Percentiles rank a stretch among this genome's conserved stretches.
These are phyloP conservation scores for Teratosphaeria gauchensis DNA, from an alignment of 2,329 filamentous ascomycete species.

Conservation along the genomic window DNA sequence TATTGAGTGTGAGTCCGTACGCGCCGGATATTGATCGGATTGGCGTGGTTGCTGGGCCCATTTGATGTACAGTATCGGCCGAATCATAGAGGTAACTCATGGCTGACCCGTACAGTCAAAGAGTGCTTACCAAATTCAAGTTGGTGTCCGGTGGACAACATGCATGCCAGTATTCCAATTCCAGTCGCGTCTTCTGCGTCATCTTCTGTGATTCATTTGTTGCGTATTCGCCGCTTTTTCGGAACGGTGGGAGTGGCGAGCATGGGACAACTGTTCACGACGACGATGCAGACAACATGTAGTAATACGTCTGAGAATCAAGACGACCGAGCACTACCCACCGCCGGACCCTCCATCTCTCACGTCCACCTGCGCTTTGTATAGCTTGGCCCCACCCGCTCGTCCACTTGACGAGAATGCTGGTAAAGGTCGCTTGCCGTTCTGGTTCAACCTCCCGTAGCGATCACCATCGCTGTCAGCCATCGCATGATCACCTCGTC, in stretches of 20 bases:
- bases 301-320: neutral
- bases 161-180: too few species aligned
- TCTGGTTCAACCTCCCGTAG: neutral
- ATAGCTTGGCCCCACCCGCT: neutral
- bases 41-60: neutral
- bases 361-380: neutral
- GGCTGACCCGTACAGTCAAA: too few species aligned
- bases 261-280: too few species aligned
- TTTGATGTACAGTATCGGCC: too few species aligned
- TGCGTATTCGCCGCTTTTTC: too few species aligned
- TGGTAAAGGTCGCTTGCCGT: neutral
- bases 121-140: too few species aligned
- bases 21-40: neutral
- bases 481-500: neutral
- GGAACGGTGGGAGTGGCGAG: too few species aligned
- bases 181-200: too few species aligned
- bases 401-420: neutral
- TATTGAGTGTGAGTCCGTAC: neutral
- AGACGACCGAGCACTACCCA: neutral
- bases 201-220: too few species aligned
- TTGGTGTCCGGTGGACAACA: too few species aligned
- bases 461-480: neutral
- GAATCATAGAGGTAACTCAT: too few species aligned
- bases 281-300: neutral
- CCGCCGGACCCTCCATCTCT: neutral